Evolutionary conservation across 768 basidiomycete species (phyloP).

Genomic region (Boletellus ananas): DNA sequence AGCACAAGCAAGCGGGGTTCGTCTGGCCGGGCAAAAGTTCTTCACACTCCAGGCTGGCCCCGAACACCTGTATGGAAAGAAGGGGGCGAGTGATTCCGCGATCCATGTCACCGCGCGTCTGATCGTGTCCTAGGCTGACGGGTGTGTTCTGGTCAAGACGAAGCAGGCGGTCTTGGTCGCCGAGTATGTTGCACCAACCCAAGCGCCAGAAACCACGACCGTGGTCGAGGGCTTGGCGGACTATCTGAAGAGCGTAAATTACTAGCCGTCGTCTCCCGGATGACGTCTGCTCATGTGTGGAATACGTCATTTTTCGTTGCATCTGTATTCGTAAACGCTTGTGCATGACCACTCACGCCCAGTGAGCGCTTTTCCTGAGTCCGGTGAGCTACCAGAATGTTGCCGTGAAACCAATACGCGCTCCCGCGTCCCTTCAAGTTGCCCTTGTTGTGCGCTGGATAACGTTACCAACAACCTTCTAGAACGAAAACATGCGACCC

Average conservation of each 20-base stretch:
- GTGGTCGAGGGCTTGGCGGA: conserved; percentile 69
- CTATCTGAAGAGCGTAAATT: conserved; percentile 61
- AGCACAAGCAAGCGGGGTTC: conserved; percentile 57
- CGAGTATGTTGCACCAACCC: conserved; percentile 61
- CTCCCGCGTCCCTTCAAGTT: too few species aligned
- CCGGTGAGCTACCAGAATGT: too few species aligned
- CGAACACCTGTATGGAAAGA: conserved; percentile 72
- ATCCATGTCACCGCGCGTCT: not conserved
- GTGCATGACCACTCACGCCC: too few species aligned
- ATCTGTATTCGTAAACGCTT: too few species aligned
- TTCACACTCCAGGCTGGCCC: conserved; percentile 51
- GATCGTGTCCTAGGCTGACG: conserved; percentile 53
- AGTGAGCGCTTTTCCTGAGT: too few species aligned
- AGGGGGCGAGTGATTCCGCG: conserved; percentile 48
- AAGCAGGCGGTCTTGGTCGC: conserved; percentile 77
- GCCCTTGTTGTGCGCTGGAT: too few species aligned
- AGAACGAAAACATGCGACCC: too few species aligned
- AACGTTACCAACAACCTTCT: too few species aligned
- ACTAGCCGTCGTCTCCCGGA: conserved; percentile 34
- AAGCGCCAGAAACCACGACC: conserved; percentile 60
- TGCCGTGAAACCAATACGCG: too few species aligned
- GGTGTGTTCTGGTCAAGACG: conserved; percentile 71
- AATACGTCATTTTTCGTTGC: not conserved
- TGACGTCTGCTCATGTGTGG: not conserved
- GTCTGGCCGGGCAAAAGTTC: conserved; percentile 69